A percentile compares a stretch with the other conserved stretches of the same genome.
Evolutionary conservation across 1,139 yeast genomes (phyloP).

Genomic region (Kodamaea sp.): DNA sequence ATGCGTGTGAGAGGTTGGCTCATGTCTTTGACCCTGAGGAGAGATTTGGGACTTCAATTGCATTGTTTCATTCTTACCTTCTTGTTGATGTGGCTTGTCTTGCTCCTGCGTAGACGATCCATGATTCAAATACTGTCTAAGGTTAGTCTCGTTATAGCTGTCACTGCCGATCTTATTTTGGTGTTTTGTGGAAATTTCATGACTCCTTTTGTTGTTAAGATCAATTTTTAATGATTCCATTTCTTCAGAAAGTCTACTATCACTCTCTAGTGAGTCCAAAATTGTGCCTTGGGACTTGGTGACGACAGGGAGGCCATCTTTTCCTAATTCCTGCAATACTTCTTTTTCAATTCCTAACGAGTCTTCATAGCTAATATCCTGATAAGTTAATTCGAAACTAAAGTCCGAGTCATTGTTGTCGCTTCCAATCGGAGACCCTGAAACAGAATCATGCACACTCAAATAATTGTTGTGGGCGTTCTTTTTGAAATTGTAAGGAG

Average conservation of each 20-base stretch:
- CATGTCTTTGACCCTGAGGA: no score
- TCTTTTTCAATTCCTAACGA: constrained; percentile 37
- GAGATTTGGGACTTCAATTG: no score
- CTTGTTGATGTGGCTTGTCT: no score
- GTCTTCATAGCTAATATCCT: constrained; percentile 42
- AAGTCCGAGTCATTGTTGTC: constrained; percentile 24
- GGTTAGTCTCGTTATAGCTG: no score
- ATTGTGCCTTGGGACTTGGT: not conserved
- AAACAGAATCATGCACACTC: not conserved
- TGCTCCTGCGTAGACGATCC: no score
- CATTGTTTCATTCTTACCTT: no score
- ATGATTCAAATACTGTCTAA: no score
- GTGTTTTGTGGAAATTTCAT: constrained; percentile 1
- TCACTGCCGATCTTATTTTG: no score
- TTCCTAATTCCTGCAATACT: constrained; percentile 6
- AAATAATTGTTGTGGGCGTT: not conserved
- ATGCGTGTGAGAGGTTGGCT: no score
- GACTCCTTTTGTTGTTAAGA: not conserved
- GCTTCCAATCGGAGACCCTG: not conserved
- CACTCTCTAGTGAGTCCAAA: not conserved
- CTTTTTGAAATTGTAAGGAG: constrained; percentile 7
- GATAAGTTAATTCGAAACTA: constrained; percentile 41
- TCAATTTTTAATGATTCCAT: not conserved
- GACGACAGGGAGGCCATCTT: not conserved
- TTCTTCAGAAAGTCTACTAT: not conserved